phyloP scores from a whole-genome alignment of 768 basidiomycete species.

The Russula ochroleuca region DNA sequence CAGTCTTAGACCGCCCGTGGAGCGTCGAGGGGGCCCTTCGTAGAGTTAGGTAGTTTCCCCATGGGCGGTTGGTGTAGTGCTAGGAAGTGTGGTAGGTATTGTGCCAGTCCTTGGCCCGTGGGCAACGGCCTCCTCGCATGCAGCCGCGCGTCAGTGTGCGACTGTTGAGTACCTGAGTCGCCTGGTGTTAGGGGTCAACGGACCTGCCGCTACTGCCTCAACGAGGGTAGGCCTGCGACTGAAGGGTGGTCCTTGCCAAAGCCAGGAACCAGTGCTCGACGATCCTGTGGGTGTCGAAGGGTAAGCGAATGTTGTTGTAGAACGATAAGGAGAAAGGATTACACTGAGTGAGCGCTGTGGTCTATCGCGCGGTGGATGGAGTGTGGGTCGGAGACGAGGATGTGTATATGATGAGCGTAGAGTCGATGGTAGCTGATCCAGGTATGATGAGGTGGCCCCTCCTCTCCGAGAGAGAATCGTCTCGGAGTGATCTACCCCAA shows the following conservation, averaged over 20 bases:
- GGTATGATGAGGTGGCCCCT: background rate
- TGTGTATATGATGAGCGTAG: background rate
- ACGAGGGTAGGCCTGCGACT: background rate
- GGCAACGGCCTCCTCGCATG: background rate
- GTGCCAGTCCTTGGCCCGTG: background rate
- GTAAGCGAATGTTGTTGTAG: background rate
- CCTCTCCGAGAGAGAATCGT: background rate
- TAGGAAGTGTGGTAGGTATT: no score
- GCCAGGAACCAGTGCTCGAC: background rate
- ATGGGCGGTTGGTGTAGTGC: background rate
- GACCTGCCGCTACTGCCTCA: background rate
- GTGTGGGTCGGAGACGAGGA: background rate
- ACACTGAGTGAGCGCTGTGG: no score
- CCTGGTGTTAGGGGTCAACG: background rate
- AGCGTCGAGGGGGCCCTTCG: background rate
- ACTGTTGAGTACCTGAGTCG: background rate
- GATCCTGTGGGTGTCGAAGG: no score
- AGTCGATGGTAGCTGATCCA: background rate
- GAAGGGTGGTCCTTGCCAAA: background rate
- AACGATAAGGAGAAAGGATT: no score
- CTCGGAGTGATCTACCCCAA: background rate
- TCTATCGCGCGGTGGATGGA: background rate
- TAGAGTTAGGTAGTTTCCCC: background rate
- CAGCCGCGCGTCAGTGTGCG: background rate
- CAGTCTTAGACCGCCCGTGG: background rate